Conservation (phyloP, 1,284 basidiomycete species). For the Papiliotrema flavescens region DNA sequence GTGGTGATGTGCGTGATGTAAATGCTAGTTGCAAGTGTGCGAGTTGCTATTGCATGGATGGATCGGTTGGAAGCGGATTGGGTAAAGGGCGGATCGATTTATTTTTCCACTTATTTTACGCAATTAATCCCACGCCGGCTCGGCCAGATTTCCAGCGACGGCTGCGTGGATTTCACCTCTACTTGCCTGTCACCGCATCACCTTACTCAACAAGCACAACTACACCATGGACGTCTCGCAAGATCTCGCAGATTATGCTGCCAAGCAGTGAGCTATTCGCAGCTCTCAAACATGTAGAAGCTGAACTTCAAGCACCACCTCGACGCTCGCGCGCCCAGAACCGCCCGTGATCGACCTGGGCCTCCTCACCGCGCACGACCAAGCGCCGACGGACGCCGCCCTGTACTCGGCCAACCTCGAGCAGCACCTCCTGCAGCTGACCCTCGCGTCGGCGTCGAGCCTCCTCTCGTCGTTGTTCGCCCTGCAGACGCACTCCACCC, state of each 20-base stretch:
- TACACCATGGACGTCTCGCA: constrained; percentile 43
- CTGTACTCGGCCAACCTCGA: constrained; percentile 75
- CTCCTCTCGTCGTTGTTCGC: constrained; percentile 77
- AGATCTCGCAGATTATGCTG: constrained; percentile 38
- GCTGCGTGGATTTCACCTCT: neutral
- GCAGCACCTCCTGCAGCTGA: constrained; percentile 71
- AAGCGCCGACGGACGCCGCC: constrained; percentile 75
- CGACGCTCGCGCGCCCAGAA: constrained; percentile 68
- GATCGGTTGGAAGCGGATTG: neutral
- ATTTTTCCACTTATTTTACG: neutral
- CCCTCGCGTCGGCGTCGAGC: constrained; percentile 80
- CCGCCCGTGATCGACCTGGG: constrained; percentile 80
- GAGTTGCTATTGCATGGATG: no score
- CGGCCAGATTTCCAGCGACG: neutral
- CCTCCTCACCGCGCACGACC: constrained; percentile 79
- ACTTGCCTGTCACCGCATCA: neutral
- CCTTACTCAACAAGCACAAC: neutral
- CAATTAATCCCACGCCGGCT: neutral
- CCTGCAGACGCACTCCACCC: constrained; percentile 72
- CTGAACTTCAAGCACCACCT: constrained; percentile 17
- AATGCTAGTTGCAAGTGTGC: neutral
- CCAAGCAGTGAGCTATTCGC: constrained; percentile 29
- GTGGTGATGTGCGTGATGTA: neutral
- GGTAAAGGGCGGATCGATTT: neutral
- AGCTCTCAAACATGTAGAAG: neutral